These are phyloP conservation scores for Zymoseptoria brevis DNA, from an alignment of 2,329 filamentous ascomycete species.

Conservation along the genomic window DNA sequence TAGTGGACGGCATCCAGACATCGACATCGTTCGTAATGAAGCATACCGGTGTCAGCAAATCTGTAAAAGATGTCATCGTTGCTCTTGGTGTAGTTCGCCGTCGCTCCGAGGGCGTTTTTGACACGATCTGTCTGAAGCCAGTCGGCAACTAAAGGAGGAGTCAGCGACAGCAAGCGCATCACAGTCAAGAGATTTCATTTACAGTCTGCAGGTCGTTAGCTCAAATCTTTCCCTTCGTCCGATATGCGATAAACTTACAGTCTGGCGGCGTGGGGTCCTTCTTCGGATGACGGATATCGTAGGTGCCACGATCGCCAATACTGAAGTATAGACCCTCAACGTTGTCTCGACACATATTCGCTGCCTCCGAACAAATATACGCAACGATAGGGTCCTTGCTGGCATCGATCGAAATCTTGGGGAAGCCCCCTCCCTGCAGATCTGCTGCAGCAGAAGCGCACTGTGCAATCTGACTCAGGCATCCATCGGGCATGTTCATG, in stretches of 20 bases:
- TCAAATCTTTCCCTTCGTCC: not conserved
- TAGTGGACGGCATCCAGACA: not conserved
- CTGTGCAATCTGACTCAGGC: slow-evolving; percentile 39
- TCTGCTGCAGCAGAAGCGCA: slow-evolving; percentile 35
- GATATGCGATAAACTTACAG: not conserved
- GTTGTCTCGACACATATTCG: slow-evolving; percentile 47
- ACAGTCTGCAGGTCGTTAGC: not conserved
- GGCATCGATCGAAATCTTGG: slow-evolving; percentile 32
- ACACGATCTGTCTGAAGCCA: slow-evolving; percentile 51
- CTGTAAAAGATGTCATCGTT: slow-evolving; percentile 37
- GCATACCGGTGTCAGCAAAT: slow-evolving; percentile 41
- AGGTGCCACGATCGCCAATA: slow-evolving; percentile 43
- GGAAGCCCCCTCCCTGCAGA: slow-evolving; percentile 48
- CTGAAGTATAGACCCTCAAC: slow-evolving; percentile 47
- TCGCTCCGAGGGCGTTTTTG: slow-evolving; percentile 48
- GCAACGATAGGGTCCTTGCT: slow-evolving; percentile 5
- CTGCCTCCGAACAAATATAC: slow-evolving; percentile 48
- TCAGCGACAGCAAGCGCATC: not conserved
- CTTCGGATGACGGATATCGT: slow-evolving; percentile 49
- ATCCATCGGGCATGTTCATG: slow-evolving; percentile 38
- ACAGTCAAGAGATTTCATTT: not conserved
- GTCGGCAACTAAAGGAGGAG: slow-evolving; percentile 23
- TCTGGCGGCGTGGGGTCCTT: slow-evolving; percentile 1
- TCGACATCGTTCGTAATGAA: not conserved
- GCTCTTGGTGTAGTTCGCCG: slow-evolving; percentile 49